Percentiles rank a stretch among this genome's conserved stretches.
Evolutionary conservation across 2,329 filamentous ascomycete species (phyloP).

Genomic region (Didymella glomerata): DNA sequence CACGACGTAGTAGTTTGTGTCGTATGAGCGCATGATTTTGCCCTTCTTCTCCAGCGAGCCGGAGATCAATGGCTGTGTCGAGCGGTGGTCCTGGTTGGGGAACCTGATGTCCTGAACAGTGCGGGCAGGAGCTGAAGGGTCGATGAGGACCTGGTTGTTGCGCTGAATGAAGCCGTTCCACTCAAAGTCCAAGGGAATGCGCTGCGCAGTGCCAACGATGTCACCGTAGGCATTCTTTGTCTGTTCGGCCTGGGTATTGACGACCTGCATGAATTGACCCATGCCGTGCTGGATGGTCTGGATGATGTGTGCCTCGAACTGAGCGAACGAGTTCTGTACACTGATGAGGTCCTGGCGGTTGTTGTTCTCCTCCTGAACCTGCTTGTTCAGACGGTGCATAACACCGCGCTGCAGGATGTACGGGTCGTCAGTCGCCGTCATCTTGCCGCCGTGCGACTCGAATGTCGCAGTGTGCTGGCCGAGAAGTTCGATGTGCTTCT

Average conservation of each 20-base stretch:
- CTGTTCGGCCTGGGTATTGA: slow-evolving; percentile 82
- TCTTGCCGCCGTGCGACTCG: slow-evolving; percentile 76
- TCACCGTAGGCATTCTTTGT: slow-evolving; percentile 82
- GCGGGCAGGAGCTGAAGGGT: slow-evolving; percentile 77
- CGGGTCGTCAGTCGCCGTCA: slow-evolving; percentile 79
- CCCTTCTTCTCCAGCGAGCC: slow-evolving; percentile 91
- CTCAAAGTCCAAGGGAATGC: slow-evolving; percentile 84
- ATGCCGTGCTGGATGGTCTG: slow-evolving; percentile 83
- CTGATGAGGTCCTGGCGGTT: slow-evolving; percentile 89
- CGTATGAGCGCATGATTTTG: slow-evolving; percentile 83
- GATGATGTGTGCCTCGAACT: slow-evolving; percentile 87
- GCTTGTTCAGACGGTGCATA: slow-evolving; percentile 83
- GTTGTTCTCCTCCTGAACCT: slow-evolving; percentile 95
- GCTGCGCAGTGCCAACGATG: slow-evolving; percentile 79
- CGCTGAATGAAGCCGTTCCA: slow-evolving; percentile 85
- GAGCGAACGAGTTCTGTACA: slow-evolving; percentile 88
- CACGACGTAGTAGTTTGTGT: slow-evolving; percentile 86
- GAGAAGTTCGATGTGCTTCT: slow-evolving; percentile 95
- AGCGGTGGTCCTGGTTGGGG: slow-evolving; percentile 84
- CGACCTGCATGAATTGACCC: slow-evolving; percentile 82
- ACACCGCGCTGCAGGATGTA: slow-evolving; percentile 87
- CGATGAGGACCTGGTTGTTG: slow-evolving; percentile 75
- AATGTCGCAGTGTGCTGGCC: slow-evolving; percentile 84
- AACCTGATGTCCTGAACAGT: slow-evolving; percentile 78
- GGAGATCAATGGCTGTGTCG: slow-evolving; percentile 85